A percentile compares a stretch with the other conserved stretches of the same genome.
Conservation (phyloP, 2,329 filamentous ascomycete genomes). For the Stagonosporopsis rhizophila region DNA sequence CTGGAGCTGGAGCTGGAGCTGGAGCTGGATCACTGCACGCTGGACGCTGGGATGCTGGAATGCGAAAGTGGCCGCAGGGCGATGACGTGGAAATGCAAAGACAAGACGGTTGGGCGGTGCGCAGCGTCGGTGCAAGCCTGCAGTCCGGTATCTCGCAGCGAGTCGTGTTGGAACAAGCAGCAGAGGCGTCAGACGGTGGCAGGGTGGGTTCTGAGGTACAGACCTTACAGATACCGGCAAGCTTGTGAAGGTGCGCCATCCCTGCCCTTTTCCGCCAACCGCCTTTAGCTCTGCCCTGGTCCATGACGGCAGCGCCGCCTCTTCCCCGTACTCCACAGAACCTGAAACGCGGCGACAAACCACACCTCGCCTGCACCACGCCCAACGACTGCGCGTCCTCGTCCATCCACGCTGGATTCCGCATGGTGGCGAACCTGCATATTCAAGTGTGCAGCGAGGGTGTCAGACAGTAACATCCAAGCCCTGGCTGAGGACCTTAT, state of each 20-base stretch:
- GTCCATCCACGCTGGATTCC: neutral
- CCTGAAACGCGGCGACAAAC: slow-evolving; percentile 1
- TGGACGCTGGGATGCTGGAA: neutral
- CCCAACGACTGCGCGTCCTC: neutral
- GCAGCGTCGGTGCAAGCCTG: neutral
- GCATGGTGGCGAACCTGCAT: neutral
- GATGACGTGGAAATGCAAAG: no score
- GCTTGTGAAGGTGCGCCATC: slow-evolving; percentile 37
- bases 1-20: neutral
- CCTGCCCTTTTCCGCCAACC: slow-evolving; percentile 23
- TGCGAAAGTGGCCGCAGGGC: no score
- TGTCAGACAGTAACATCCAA: neutral
- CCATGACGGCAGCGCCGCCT: slow-evolving; percentile 12
- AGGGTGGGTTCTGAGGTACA: neutral
- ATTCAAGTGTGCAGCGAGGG: no score
- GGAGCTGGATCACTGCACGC: no score
- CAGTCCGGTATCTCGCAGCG: neutral
- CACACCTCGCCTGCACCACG: neutral
- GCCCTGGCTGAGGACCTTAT: neutral
- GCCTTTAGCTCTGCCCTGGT: slow-evolving; percentile 17
- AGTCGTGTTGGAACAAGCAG: neutral
- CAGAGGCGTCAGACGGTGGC: slow-evolving; percentile 2
- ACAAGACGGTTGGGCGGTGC: no score
- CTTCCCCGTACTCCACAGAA: slow-evolving; percentile 15
- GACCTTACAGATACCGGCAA: slow-evolving; percentile 9